A percentile compares a stretch with the other conserved stretches of the same genome.
Conservation (phyloP, 2,329 filamentous ascomycete species). For the Arthrobotrys musiformis region DNA sequence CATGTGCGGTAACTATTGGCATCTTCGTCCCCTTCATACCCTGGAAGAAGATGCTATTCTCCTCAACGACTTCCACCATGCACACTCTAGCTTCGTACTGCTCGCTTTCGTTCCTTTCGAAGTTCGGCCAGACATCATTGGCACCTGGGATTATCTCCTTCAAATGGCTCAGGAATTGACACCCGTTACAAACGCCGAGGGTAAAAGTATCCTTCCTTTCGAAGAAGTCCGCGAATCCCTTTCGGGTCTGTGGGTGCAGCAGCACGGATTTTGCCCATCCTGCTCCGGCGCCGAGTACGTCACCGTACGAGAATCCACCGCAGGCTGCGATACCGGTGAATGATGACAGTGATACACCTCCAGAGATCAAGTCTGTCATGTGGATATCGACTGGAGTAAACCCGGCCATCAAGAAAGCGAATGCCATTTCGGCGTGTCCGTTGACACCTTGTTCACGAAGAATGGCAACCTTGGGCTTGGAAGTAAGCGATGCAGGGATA, state of each 20-base stretch:
- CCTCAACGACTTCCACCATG: constrained; percentile 82
- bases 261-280: constrained; percentile 96
- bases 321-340: constrained; percentile 94
- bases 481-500: constrained; percentile 67
- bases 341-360: constrained; percentile 79
- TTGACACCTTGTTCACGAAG: constrained; percentile 96
- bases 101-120: constrained; percentile 83
- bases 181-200: constrained; percentile 95
- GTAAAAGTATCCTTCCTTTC: constrained; percentile 87
- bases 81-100: constrained; percentile 89
- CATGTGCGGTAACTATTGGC: constrained; percentile 89
- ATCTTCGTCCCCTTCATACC: constrained; percentile 85
- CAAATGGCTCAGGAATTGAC: constrained; percentile 88
- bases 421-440: constrained; percentile 96
- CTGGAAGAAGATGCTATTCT: constrained; percentile 83
- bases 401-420: constrained; percentile 89
- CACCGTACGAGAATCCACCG: constrained; percentile 95
- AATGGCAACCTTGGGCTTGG: constrained; percentile 83
- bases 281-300: constrained; percentile 91
- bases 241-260: constrained; percentile 78
- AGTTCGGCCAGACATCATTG: constrained; percentile 79
- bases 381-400: constrained; percentile 94
- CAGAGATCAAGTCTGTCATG: constrained; percentile 90
- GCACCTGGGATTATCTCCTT: constrained; percentile 89
- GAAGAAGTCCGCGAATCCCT: constrained; percentile 79